These are phyloP conservation scores for Sugiyamaella valdiviana DNA, from an alignment of 805 yeast genomes.

Conservation along the genomic window DNA sequence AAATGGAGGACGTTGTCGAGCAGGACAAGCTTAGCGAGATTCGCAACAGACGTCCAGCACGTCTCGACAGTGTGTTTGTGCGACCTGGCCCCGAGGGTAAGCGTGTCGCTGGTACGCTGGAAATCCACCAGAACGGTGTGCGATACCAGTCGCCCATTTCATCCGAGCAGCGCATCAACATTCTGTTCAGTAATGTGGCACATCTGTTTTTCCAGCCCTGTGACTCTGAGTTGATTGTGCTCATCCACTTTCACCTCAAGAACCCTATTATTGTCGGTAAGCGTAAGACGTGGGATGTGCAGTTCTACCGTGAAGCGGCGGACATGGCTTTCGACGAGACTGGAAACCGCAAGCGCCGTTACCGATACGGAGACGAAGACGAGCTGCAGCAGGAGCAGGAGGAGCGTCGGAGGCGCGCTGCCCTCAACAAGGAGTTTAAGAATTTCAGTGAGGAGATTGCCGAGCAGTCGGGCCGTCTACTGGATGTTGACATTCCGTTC, in stretches of 20 bases:
- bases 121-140: slow-evolving; percentile 93
- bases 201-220: slow-evolving; percentile 94
- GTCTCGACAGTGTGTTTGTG: slow-evolving; percentile 80
- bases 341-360: slow-evolving; percentile 81
- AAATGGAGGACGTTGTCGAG: slow-evolving; percentile 86
- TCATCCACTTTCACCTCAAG: slow-evolving; percentile 87
- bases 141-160: slow-evolving; percentile 84
- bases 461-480: slow-evolving; percentile 73
- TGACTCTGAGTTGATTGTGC: slow-evolving; percentile 86
- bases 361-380: slow-evolving; percentile 94
- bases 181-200: slow-evolving; percentile 82
- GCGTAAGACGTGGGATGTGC: slow-evolving; percentile 90
- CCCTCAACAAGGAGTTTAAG: slow-evolving; percentile 87
- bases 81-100: slow-evolving; percentile 98
- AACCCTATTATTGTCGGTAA: slow-evolving; percentile 93
- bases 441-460: slow-evolving; percentile 85
- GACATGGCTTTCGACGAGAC: slow-evolving; percentile 97
- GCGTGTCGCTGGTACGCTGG: slow-evolving; percentile 82
- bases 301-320: slow-evolving; percentile 93
- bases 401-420: slow-evolving; percentile 86
- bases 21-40: slow-evolving; percentile 84
- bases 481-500: slow-evolving; percentile 90
- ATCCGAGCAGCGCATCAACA: slow-evolving; percentile 80
- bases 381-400: slow-evolving; percentile 98
- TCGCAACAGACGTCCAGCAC: slow-evolving; percentile 75